Conservation (phyloP, 345 rosid species). For the Anastatica hierochuntica region DNA sequence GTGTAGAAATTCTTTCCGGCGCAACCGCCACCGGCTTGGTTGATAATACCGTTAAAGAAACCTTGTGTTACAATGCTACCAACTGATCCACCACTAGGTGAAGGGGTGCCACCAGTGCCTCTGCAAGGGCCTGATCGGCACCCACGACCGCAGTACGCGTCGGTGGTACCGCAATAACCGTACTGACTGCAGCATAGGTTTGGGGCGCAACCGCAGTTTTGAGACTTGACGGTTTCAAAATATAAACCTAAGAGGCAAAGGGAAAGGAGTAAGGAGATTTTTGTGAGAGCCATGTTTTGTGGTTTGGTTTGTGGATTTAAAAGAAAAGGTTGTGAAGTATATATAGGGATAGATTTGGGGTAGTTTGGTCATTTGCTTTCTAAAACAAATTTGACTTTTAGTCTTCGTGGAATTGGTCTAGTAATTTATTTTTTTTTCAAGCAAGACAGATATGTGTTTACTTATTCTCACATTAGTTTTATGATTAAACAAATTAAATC, state of each 20-base stretch:
- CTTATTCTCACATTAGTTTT: no score
- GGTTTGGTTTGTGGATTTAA: neutral
- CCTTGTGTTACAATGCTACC: constrained; percentile 30
- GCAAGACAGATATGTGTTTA: no score
- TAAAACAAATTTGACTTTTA: neutral
- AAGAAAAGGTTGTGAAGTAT: neutral
- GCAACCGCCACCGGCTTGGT: constrained; percentile 25
- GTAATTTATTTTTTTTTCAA: no score
- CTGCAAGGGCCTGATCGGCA: constrained; percentile 44
- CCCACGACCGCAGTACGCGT: constrained; percentile 33
- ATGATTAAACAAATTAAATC: no score
- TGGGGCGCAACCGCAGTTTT: constrained; percentile 46
- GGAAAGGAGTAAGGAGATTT: constrained; percentile 4
- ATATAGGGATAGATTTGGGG: constrained; percentile 7
- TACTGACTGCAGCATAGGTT: constrained; percentile 37
- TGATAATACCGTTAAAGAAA: constrained; percentile 36
- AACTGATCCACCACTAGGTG: constrained; percentile 17
- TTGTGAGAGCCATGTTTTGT: constrained; percentile 14
- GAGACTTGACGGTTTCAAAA: constrained; percentile 24
- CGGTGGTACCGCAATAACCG: constrained; percentile 34
- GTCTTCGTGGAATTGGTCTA: no score
- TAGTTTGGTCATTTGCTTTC: constrained; percentile 15
- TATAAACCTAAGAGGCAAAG: constrained; percentile 17
- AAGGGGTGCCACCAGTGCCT: constrained; percentile 6
- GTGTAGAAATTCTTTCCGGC: constrained; percentile 43